A percentile compares a stretch with the other conserved stretches of the same genome.
These are phyloP conservation scores for Sisymbrium irio DNA, from an alignment of 345 rosid genomes.

Conservation along the genomic window DNA sequence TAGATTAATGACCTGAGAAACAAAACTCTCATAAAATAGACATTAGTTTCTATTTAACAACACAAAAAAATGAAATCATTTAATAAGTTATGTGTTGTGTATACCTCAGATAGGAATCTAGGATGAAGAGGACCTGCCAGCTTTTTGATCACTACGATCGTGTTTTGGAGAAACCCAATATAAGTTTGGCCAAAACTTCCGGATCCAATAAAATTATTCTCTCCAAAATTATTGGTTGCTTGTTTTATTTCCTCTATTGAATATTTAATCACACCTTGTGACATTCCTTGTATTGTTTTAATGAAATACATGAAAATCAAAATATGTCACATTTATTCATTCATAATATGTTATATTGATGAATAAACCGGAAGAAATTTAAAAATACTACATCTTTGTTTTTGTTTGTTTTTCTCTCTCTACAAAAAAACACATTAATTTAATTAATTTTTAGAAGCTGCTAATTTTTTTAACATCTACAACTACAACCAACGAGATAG, in stretches of 20 bases:
- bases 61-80: too few relatives aligned
- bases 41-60: too few relatives aligned
- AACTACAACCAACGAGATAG: not conserved
- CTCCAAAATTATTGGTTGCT: constrained; percentile 57
- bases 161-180: constrained; percentile 54
- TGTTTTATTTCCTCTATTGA: constrained; percentile 53
- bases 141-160: too few relatives aligned
- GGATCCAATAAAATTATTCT: constrained; percentile 45
- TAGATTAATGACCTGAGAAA: too few relatives aligned
- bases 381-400: not conserved
- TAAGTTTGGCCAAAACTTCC: constrained; percentile 61
- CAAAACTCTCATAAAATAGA: too few relatives aligned
- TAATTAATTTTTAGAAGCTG: too few relatives aligned
- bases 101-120: too few relatives aligned
- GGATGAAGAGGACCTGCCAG: not conserved
- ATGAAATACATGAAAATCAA: not conserved
- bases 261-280: constrained; percentile 44
- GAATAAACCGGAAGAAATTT: not conserved
- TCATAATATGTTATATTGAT: not conserved
- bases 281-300: not conserved
- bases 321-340: not conserved
- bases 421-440: too few relatives aligned
- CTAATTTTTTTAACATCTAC: too few relatives aligned
- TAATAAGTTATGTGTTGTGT: not conserved
- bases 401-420: too few relatives aligned